phyloP scores from a whole-genome alignment of 768 basidiomycete genomes.

The Suillus ampliporus region DNA sequence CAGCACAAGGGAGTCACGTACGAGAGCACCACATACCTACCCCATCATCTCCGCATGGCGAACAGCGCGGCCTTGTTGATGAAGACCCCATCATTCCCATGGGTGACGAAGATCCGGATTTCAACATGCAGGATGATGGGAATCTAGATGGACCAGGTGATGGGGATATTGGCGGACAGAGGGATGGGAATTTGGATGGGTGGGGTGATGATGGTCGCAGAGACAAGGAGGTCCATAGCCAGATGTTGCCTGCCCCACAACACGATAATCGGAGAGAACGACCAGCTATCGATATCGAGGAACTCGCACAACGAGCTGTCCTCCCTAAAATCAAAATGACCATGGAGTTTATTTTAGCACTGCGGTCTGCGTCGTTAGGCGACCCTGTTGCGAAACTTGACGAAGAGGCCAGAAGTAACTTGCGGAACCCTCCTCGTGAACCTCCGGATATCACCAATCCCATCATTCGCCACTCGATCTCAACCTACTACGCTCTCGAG shows the following conservation, averaged over 20 bases:
- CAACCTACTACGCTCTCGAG: background rate
- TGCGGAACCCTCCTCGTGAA: background rate
- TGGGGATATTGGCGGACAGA: no score
- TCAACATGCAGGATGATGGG: no score
- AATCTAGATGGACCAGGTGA: no score
- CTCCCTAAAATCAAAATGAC: background rate
- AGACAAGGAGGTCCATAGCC: no score
- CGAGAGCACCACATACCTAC: no score
- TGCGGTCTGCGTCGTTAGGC: background rate
- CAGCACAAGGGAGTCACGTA: no score
- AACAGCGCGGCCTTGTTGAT: no score
- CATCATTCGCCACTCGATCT: background rate
- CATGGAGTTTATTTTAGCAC: background rate
- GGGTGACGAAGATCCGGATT: no score
- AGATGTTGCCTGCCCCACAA: no score
- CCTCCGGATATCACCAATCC: background rate
- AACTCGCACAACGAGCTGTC: background rate
- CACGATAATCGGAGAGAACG: background rate
- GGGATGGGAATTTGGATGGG: no score
- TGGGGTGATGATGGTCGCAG: no score
- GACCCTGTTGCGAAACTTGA: background rate
- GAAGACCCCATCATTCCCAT: background rate
- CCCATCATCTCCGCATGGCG: no score
- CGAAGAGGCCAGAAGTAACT: background rate
- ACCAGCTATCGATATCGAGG: constrained; percentile 5